phyloP scores from a whole-genome alignment of 495 filamentous ascomycete species.

The Xylaria acuta region DNA sequence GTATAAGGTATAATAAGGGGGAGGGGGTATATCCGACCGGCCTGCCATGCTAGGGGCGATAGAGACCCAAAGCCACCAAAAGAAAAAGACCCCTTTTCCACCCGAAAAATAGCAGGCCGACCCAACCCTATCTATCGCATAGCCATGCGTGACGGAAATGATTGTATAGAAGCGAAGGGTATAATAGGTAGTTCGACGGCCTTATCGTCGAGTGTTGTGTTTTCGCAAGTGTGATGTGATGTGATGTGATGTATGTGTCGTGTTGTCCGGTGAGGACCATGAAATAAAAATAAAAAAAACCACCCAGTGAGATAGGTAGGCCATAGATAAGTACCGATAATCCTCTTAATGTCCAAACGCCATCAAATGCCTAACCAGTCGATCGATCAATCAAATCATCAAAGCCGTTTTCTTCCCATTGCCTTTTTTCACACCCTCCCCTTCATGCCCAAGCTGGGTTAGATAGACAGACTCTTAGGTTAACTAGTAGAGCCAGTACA shows the following conservation, averaged over 20 bases:
- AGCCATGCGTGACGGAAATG: constrained; percentile 23
- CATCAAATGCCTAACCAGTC: constrained; percentile 14
- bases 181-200: background rate
- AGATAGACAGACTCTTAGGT: too few relatives aligned
- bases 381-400: background rate
- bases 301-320: background rate
- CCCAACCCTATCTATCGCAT: constrained; percentile 21
- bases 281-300: background rate
- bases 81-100: constrained; percentile 3
- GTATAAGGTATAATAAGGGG: constrained; percentile 13
- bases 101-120: constrained; percentile 14
- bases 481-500: constrained; percentile 77
- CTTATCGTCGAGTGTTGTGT: background rate
- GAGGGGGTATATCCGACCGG: constrained; percentile 35
- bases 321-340: background rate
- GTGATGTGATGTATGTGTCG: background rate
- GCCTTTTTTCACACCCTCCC: too few relatives aligned
- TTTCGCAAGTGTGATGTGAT: background rate
- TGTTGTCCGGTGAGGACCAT: background rate
- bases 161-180: constrained; percentile 24
- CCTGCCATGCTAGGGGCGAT: background rate
- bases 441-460: too few relatives aligned
- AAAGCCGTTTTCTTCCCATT: background rate
- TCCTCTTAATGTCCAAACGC: constrained; percentile 20
- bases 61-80: background rate